A percentile compares a stretch with the other conserved stretches of the same genome.
phyloP scores from a whole-genome alignment of 768 basidiomycete genomes.

The Tulasnella sp. region DNA sequence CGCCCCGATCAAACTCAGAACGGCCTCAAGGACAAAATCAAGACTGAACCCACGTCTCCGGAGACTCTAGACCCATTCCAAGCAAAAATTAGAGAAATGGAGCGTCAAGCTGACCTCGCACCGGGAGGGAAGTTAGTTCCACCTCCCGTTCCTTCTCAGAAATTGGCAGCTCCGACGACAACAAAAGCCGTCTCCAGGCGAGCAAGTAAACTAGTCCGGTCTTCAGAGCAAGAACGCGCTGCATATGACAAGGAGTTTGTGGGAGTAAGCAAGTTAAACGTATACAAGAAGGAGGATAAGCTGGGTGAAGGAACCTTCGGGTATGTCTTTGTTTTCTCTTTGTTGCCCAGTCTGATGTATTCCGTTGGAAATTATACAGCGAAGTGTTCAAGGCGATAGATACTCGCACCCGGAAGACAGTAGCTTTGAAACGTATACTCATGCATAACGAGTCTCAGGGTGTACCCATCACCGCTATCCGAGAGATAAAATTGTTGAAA shows the following conservation, averaged over 20 bases:
- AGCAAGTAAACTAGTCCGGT: constrained; percentile 32
- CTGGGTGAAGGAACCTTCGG: constrained; percentile 97
- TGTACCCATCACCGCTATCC: constrained; percentile 89
- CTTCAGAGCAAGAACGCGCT: constrained; percentile 49
- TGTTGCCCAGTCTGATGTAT: constrained; percentile 12
- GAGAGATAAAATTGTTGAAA: constrained; percentile 95
- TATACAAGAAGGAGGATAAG: constrained; percentile 74
- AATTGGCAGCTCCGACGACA: neutral
- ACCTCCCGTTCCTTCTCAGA: neutral
- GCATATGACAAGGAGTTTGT: constrained; percentile 55
- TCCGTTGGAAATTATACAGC: constrained; percentile 29
- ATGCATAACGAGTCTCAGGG: constrained; percentile 97
- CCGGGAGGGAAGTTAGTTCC: neutral
- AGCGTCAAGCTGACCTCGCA: neutral
- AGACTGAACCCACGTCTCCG: neutral
- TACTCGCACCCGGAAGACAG: constrained; percentile 41
- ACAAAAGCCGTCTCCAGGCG: constrained; percentile 28
- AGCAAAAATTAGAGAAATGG: constrained; percentile 13
- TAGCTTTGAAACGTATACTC: constrained; percentile 87
- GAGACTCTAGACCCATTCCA: neutral
- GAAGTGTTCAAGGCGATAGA: constrained; percentile 86
- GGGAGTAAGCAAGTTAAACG: constrained; percentile 56
- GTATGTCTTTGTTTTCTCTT: constrained; percentile 33
- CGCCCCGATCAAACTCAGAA: neutral
- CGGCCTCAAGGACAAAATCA: no score